Percentiles rank a stretch among this genome's conserved stretches.
Evolutionary conservation across 306 rosid species (phyloP).

Genomic region (Medicago ruthenica): DNA sequence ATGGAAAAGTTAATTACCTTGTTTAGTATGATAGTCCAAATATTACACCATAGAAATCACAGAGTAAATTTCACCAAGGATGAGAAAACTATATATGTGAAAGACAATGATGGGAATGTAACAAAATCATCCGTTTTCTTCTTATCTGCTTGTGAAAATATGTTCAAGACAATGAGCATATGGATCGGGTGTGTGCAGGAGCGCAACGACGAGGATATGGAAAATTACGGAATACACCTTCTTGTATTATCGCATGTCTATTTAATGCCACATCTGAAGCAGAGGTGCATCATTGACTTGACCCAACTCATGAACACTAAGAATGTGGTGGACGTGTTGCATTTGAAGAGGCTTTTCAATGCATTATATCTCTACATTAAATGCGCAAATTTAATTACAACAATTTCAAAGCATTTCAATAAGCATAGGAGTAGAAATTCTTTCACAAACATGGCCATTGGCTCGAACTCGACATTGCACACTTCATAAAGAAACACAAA

Average conservation of each 20-base stretch:
- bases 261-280: conserved; percentile 64
- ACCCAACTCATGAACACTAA: conserved; percentile 55
- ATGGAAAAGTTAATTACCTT: too few relatives aligned
- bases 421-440: conserved; percentile 84
- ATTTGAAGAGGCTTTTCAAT: conserved; percentile 78
- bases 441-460: conserved; percentile 67
- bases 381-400: conserved; percentile 57
- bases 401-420: conserved; percentile 57
- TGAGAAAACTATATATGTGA: too few relatives aligned
- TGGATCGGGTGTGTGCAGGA: too few relatives aligned
- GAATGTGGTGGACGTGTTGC: conserved; percentile 80
- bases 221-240: conserved; percentile 72
- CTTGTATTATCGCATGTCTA: conserved; percentile 81
- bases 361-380: conserved; percentile 81
- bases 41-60: too few relatives aligned
- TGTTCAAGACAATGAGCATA: neutral
- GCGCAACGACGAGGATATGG: conserved; percentile 63
- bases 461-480: conserved; percentile 68
- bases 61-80: too few relatives aligned
- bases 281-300: conserved; percentile 55
- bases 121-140: too few relatives aligned
- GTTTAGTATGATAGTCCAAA: too few relatives aligned
- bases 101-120: too few relatives aligned
- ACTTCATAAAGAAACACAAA: conserved; percentile 65
- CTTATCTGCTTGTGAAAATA: too few relatives aligned